Evolutionary conservation across 2,329 filamentous ascomycete species (phyloP).

Genomic region (Trichophyton verrucosum): DNA sequence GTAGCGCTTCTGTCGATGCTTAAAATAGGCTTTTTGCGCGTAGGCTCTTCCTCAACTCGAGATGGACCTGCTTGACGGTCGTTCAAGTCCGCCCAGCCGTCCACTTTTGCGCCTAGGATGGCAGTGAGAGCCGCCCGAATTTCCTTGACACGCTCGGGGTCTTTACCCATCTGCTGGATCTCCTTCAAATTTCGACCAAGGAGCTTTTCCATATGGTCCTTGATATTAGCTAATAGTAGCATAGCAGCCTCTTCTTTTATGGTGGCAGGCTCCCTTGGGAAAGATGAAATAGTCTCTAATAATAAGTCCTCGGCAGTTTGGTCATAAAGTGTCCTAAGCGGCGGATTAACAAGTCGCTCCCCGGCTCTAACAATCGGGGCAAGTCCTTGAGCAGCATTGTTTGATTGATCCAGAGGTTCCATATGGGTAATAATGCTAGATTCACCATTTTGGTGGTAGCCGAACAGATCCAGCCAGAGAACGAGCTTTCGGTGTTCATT

Average conservation of each 20-base stretch:
- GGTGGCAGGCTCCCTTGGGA: constrained; percentile 31
- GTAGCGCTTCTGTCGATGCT: constrained; percentile 31
- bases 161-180: constrained; percentile 35
- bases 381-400: constrained; percentile 26
- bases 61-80: constrained; percentile 9
- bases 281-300: constrained; percentile 34
- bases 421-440: constrained; percentile 34
- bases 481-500: constrained; percentile 55
- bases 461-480: constrained; percentile 54
- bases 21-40: constrained; percentile 31
- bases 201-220: constrained; percentile 38
- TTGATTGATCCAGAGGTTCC: constrained; percentile 29
- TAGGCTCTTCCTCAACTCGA: constrained; percentile 20
- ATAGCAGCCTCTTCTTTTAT: constrained; percentile 38
- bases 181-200: constrained; percentile 32
- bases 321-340: constrained; percentile 31
- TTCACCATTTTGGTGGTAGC: constrained; percentile 40
- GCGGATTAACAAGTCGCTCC: constrained; percentile 31
- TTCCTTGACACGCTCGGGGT: constrained; percentile 34
- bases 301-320: constrained; percentile 34
- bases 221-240: constrained; percentile 37
- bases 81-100: constrained; percentile 33
- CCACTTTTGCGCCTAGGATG: constrained; percentile 33
- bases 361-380: constrained; percentile 33
- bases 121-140: constrained; percentile 33